Conservation (phyloP, 2,329 filamentous ascomycete genomes). For the Pestalotiopsis sp. region DNA sequence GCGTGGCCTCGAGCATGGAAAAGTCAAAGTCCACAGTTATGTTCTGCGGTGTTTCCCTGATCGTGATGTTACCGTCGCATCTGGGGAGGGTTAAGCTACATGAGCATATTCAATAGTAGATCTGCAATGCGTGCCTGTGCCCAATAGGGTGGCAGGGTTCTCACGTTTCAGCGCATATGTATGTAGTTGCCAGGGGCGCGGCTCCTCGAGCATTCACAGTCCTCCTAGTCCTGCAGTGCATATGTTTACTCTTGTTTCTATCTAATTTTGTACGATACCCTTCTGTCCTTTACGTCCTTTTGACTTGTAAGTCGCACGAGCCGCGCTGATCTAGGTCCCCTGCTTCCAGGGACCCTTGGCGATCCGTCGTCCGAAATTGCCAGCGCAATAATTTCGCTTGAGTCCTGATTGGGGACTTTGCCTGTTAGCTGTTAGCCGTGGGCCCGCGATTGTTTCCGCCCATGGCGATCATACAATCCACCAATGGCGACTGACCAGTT, state of each 20-base stretch:
- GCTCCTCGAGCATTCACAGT: background rate
- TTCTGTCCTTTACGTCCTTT: background rate
- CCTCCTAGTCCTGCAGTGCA: background rate
- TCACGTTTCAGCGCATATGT: background rate
- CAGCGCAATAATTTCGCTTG: background rate
- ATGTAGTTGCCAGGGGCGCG: background rate
- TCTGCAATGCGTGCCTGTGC: background rate
- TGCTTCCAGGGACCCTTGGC: background rate
- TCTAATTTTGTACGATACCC: background rate
- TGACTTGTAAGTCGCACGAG: background rate
- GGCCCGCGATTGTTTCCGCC: background rate
- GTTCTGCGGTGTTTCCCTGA: background rate
- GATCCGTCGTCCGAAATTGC: background rate
- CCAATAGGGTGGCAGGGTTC: background rate
- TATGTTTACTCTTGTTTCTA: background rate
- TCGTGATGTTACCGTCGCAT: conserved; percentile 5
- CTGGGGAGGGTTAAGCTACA: background rate
- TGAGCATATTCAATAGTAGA: conserved; percentile 1
- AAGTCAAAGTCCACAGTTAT: background rate
- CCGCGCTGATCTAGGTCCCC: background rate
- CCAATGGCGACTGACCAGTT: background rate
- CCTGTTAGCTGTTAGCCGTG: background rate
- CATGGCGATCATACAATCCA: background rate
- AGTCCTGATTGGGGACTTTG: background rate
- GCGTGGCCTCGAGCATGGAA: background rate